Evolutionary conservation across 768 basidiomycete species (phyloP).

Genomic region (Pleurotus tuoliensis): DNA sequence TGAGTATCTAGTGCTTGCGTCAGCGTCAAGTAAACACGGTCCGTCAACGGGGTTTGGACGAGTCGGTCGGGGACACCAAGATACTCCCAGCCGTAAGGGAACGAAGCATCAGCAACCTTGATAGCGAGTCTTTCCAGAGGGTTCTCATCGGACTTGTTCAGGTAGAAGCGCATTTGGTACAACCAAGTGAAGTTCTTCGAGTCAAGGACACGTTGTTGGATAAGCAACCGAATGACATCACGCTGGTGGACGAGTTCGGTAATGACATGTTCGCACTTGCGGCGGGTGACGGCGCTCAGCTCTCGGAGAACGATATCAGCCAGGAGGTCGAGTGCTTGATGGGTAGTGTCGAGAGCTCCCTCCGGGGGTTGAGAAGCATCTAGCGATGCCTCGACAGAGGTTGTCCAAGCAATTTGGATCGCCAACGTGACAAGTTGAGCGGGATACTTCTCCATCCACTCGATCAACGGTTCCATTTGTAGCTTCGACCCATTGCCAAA

Average conservation of each 20-base stretch:
- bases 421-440: constrained; percentile 97
- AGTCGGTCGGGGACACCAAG: constrained; percentile 94
- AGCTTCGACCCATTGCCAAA: constrained; percentile 65
- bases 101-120: constrained; percentile 84
- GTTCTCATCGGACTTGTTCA: constrained; percentile 65
- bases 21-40: constrained; percentile 92
- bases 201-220: constrained; percentile 60
- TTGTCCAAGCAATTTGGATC: constrained; percentile 92
- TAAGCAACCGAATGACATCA: constrained; percentile 84
- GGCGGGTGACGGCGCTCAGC: constrained; percentile 83
- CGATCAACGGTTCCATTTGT: constrained; percentile 65
- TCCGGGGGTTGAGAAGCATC: constrained; percentile 55
- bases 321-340: constrained; percentile 86
- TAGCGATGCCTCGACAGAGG: constrained; percentile 70
- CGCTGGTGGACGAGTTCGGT: constrained; percentile 98
- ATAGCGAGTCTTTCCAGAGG: constrained; percentile 80
- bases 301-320: constrained; percentile 95
- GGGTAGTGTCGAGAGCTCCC: constrained; percentile 66
- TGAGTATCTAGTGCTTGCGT: constrained; percentile 95
- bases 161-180: constrained; percentile 98
- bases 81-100: constrained; percentile 99
- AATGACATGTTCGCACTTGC: constrained; percentile 98
- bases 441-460: constrained; percentile 92
- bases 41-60: constrained; percentile 96
- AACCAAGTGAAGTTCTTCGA: constrained; percentile 85